Evolutionary conservation across 768 basidiomycete species (phyloP).

Genomic region (Cystofilobasidium macerans): DNA sequence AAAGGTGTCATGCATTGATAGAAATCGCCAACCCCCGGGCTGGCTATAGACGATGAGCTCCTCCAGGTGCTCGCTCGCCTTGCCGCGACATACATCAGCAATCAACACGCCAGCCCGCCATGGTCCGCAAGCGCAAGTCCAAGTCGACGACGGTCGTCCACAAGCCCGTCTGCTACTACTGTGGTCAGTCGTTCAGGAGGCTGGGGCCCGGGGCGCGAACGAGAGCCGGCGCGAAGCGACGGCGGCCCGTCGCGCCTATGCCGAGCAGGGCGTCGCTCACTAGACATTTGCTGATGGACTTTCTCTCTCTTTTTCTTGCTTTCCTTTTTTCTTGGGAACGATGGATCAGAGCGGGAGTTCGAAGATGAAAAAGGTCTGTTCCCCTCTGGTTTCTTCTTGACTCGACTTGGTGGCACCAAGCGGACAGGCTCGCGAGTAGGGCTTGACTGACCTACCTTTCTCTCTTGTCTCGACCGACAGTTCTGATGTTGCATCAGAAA

Average conservation of each 20-base stretch:
- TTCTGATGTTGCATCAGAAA: slow-evolving; percentile 98
- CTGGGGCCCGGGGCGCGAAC: neutral
- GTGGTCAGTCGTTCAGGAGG: slow-evolving; percentile 2
- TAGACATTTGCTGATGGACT: no score
- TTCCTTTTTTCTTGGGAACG: neutral
- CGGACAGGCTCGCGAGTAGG: no score
- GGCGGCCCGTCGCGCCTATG: no score
- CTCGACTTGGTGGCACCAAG: no score
- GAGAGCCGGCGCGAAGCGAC: neutral
- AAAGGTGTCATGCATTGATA: no score
- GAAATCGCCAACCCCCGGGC: no score
- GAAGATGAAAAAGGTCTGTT: slow-evolving; percentile 92
- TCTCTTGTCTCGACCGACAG: slow-evolving; percentile 41
- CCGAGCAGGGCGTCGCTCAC: no score
- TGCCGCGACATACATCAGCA: neutral
- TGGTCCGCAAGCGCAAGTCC: slow-evolving; percentile 17
- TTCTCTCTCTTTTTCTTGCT: neutral
- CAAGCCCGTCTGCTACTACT: slow-evolving; percentile 26
- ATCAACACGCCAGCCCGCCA: neutral
- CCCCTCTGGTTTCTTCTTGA: slow-evolving; percentile 7
- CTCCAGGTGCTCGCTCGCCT: no score
- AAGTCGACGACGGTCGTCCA: slow-evolving; percentile 17
- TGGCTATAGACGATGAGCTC: no score
- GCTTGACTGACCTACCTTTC: neutral
- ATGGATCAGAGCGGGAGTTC: slow-evolving; percentile 67